Percentiles rank a stretch among this genome's conserved stretches.
These are phyloP conservation scores for Podosphaera leucotricha DNA, from an alignment of 2,329 filamentous ascomycete genomes.

Conservation along the genomic window DNA sequence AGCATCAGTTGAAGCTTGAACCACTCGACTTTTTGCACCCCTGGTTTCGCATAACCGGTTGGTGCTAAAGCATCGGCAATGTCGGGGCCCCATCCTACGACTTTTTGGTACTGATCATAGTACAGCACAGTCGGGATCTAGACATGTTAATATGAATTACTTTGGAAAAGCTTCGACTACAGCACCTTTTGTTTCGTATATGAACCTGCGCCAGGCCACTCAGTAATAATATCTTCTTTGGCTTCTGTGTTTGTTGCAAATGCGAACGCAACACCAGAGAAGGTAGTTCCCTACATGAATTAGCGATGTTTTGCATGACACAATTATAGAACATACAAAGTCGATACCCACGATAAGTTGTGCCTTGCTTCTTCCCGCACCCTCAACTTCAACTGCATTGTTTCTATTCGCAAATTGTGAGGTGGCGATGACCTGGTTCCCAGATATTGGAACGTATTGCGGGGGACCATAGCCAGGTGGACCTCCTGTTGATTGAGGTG, in stretches of 20 bases:
- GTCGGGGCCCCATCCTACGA: slow-evolving; percentile 98
- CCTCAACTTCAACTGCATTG: slow-evolving; percentile 53
- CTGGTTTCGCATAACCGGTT: slow-evolving; percentile 90
- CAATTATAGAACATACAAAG: slow-evolving; percentile 43
- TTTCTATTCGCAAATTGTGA: slow-evolving; percentile 15
- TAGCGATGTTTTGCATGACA: slow-evolving; percentile 1
- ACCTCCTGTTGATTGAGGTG: slow-evolving; percentile 11
- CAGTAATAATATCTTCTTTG: slow-evolving; percentile 95
- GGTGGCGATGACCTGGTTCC: slow-evolving; percentile 9
- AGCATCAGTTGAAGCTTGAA: slow-evolving; percentile 99
- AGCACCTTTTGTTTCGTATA: slow-evolving; percentile 93
- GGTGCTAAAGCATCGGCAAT: slow-evolving; percentile 91
- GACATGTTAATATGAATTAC: slow-evolving; percentile 6
- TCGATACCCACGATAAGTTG: slow-evolving; percentile 98
- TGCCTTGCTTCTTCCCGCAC: slow-evolving; percentile 72
- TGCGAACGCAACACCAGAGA: slow-evolving; percentile 86
- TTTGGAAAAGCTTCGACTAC: background rate
- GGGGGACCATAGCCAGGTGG: slow-evolving; percentile 15
- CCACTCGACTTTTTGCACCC: slow-evolving; percentile 98
- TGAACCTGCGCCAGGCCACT: slow-evolving; percentile 94
- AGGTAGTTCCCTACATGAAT: slow-evolving; percentile 58
- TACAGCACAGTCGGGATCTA: slow-evolving; percentile 98
- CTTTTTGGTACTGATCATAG: slow-evolving; percentile 98
- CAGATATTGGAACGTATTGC: slow-evolving; percentile 11
- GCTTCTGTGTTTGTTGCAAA: slow-evolving; percentile 91